Evolutionary conservation across 768 basidiomycete genomes (phyloP), one percentile per base, ranked within the genome.

Genomic region (Leccinum incarnatum): DNA sequence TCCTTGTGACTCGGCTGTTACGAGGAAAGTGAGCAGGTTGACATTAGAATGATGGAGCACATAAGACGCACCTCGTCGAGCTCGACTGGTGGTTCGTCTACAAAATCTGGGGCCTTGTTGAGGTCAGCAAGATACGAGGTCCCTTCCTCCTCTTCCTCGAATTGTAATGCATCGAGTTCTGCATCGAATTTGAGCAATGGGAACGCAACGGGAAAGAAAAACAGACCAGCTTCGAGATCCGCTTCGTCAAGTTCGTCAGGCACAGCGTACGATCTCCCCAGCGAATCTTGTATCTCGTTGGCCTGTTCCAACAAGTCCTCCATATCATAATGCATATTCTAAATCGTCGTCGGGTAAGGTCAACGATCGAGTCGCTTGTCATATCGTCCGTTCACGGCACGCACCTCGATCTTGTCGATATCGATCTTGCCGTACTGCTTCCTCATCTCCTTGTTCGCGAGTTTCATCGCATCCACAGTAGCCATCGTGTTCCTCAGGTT

Each of bases 401-500:
- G 60, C 61, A 96, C 95, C 81, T 98, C 97, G 67, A 99, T 98
- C 84, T 97, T 95, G 80, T 96, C 93, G 64, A 99, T 86, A 69
- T 99, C 88, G 62, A 98, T 87, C 79, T 95, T 97, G 23, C 95
- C 95, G 70, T 98, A 99, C 76, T 98, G 95, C 73, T 90, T 94
- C 77, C 85, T 85, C 76, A 99, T 83, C 74, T 98, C 95, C 78
- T 95, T 98, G 77, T 98, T 98, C 17, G 97, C 95, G 17, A 81
- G 69, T 71, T 93, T 85, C 95, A 99, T 98, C 5, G 95, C 97
- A 64, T 97, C 93, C 29, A 98, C 85, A 0, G 97, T 98, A 12
- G 93, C 96, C 96, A 99, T 98, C 67, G 97, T 98, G 72, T 98
- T 98, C 63, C 93, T 86, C 67, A 98, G 75, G 74, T 98, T 98